Evolutionary conservation across 2,329 filamentous ascomycete genomes (phyloP).

Genomic region (Cadophora sp.): DNA sequence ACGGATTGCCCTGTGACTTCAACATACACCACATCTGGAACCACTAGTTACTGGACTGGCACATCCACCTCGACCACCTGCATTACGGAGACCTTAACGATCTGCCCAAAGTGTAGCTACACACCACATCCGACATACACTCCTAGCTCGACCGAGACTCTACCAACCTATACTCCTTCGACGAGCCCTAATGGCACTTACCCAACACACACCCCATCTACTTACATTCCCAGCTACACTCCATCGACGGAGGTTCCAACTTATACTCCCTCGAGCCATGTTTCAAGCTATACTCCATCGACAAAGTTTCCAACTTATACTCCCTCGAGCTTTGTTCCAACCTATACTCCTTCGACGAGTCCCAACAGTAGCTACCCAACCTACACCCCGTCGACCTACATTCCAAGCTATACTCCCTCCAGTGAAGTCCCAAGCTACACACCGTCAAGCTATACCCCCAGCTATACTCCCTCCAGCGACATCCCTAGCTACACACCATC

Average conservation of each 20-base stretch:
- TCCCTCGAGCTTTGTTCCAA: background rate
- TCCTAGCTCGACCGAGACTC: background rate
- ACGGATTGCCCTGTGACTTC: constrained; percentile 1
- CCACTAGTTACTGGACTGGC: background rate
- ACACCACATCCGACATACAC: background rate
- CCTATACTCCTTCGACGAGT: background rate
- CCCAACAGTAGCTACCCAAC: background rate
- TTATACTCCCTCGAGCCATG: background rate
- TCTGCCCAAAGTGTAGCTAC: background rate
- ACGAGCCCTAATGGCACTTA: background rate
- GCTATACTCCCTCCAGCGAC: background rate
- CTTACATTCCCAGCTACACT: background rate
- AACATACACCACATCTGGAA: background rate
- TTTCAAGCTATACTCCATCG: background rate
- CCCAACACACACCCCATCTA: background rate
- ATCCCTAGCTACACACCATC: background rate
- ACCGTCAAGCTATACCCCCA: background rate
- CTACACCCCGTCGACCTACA: background rate
- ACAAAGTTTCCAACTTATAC: background rate
- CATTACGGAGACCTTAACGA: background rate
- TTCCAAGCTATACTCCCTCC: background rate
- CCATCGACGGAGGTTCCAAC: background rate
- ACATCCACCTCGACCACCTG: constrained; percentile 3
- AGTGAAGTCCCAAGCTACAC: background rate
- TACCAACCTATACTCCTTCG: background rate